phyloP scores from a whole-genome alignment of 108 stramenopile genomes.

The Bacterosira constricta region DNA sequence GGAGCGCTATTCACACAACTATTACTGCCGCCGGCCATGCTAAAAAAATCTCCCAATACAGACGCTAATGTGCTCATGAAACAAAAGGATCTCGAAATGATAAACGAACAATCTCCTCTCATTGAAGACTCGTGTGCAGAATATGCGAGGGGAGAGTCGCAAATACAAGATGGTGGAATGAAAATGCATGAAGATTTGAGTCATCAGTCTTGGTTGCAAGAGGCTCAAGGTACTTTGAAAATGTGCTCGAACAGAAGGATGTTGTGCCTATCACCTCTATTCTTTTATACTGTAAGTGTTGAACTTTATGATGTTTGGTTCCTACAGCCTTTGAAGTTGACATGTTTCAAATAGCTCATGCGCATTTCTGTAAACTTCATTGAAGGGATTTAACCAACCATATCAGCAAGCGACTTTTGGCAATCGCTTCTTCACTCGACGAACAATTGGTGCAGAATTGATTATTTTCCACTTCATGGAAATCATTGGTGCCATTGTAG shows the following conservation, averaged over 20 bases:
- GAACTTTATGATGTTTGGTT: not conserved
- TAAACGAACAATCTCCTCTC: constrained; percentile 32
- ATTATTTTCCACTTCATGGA: constrained; percentile 56
- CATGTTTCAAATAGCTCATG: not conserved
- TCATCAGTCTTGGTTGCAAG: constrained; percentile 45
- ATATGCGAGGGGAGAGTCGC: not conserved
- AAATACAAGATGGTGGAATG: not conserved
- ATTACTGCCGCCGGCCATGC: constrained; percentile 36
- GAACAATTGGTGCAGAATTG: constrained; percentile 54
- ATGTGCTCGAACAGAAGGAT: constrained; percentile 39
- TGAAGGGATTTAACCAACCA: constrained; percentile 62
- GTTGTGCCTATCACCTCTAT: constrained; percentile 37
- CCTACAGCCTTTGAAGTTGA: not conserved
- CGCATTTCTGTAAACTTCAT: not conserved
- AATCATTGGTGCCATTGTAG: constrained; percentile 45
- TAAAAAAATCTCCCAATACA: not conserved
- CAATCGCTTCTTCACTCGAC: constrained; percentile 50
- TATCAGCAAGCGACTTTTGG: constrained; percentile 64
- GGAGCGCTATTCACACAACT: constrained; percentile 52
- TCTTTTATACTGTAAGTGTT: constrained; percentile 53
- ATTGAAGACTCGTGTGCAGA: not conserved
- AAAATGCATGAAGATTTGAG: constrained; percentile 23
- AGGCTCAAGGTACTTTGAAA: constrained; percentile 33
- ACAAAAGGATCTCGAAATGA: constrained; percentile 12
- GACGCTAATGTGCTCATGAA: no score